phyloP scores from a whole-genome alignment of 2,329 filamentous ascomycete genomes.

The Aspergillus clavatus region DNA sequence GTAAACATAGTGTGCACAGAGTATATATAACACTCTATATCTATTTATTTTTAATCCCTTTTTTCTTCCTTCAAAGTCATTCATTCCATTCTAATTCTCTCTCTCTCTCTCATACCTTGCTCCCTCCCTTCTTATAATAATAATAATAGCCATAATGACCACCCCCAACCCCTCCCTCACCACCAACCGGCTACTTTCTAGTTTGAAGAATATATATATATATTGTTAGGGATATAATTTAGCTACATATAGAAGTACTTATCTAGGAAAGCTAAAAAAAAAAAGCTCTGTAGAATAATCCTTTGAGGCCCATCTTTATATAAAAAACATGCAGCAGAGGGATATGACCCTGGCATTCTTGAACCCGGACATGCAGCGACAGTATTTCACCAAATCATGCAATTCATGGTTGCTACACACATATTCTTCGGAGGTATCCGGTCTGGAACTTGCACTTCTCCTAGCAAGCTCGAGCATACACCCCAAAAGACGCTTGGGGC shows the following conservation, averaged over 20 bases:
- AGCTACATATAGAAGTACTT: background rate
- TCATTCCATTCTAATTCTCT: background rate
- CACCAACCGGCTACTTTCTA: no score
- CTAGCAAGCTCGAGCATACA: background rate
- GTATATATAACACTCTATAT: background rate
- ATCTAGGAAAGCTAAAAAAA: background rate
- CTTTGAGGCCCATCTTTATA: background rate
- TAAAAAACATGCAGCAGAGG: background rate
- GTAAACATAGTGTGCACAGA: background rate
- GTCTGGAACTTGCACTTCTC: background rate
- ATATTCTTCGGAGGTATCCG: no score
- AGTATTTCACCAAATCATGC: slow-evolving; percentile 3
- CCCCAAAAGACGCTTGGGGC: background rate
- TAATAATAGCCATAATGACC: no score
- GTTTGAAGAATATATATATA: no score
- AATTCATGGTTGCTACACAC: slow-evolving; percentile 3
- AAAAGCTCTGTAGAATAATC: background rate
- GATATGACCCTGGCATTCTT: background rate
- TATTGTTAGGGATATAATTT: no score
- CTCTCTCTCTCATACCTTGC: no score
- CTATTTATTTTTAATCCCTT: background rate
- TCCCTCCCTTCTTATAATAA: background rate
- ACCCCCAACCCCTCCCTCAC: no score
- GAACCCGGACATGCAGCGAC: background rate
- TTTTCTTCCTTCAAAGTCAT: no score